phyloP scores from a whole-genome alignment of 75 land plant genomes.

The Pinus albicaulis region DNA sequence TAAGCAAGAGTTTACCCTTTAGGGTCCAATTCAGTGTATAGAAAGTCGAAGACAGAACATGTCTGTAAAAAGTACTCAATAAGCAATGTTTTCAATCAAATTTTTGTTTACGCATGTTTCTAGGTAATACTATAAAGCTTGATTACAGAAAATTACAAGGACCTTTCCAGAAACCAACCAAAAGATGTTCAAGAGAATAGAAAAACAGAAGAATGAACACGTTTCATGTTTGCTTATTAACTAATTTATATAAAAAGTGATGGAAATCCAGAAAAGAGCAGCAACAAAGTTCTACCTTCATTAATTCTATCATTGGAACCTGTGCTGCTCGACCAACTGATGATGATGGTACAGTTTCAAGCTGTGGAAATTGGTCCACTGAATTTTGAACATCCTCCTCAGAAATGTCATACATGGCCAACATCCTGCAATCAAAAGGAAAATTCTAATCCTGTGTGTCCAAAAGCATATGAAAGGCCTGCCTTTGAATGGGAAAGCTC shows the following conservation, averaged over 20 bases:
- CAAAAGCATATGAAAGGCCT: not conserved
- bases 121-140: not conserved
- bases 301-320: constrained; percentile 70
- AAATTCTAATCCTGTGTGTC: not conserved
- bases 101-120: not conserved
- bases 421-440: constrained; percentile 52
- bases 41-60: too few relatives aligned
- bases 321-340: constrained; percentile 28
- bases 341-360: constrained; percentile 8
- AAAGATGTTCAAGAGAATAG: not conserved
- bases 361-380: constrained; percentile 26
- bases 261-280: not conserved
- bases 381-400: constrained; percentile 70
- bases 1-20: too few relatives aligned
- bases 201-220: not conserved
- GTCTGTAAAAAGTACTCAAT: too few relatives aligned
- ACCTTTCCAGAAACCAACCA: not conserved
- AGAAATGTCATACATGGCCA: constrained; percentile 69
- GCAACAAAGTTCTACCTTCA: constrained; percentile 59
- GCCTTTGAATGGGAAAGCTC: not conserved
- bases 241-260: not conserved
- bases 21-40: too few relatives aligned
- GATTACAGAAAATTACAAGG: not conserved
- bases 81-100: not conserved
- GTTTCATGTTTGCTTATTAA: too few relatives aligned